A percentile compares a stretch with the other conserved stretches of the same genome.
Conservation (phyloP, 352 stramenopile species). For the Globisporangium canariense region DNA sequence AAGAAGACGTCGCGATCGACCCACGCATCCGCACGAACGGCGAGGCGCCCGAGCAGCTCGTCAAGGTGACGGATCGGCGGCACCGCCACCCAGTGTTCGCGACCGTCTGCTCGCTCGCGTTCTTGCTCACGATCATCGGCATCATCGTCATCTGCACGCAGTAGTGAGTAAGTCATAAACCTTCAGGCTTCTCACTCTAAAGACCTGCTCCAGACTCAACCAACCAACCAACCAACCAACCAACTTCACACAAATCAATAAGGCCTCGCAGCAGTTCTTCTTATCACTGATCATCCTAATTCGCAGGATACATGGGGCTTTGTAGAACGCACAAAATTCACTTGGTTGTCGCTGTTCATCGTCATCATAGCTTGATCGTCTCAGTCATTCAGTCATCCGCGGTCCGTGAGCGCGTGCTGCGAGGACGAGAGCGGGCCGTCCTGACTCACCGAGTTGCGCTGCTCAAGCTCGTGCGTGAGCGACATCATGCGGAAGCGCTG, state of each 20-base stretch:
- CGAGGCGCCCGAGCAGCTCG: constrained; percentile 60
- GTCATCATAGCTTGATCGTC: too few relatives aligned
- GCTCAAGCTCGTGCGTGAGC: constrained; percentile 38
- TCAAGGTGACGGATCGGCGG: constrained; percentile 69
- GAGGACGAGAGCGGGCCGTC: not conserved
- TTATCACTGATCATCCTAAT: not conserved
- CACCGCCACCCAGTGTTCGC: constrained; percentile 71
- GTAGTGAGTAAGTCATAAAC: not conserved
- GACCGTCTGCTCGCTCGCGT: constrained; percentile 63
- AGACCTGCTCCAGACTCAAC: too few relatives aligned
- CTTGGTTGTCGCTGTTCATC: not conserved
- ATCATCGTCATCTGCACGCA: constrained; percentile 69
- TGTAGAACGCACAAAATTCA: not conserved
- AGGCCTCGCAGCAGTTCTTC: not conserved
- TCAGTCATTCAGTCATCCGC: not conserved
- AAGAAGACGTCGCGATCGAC: constrained; percentile 7
- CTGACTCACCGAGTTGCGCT: constrained; percentile 23
- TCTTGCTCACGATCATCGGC: constrained; percentile 55
- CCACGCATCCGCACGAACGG: constrained; percentile 44
- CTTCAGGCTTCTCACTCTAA: not conserved
- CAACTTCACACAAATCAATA: not conserved
- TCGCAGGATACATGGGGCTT: not conserved
- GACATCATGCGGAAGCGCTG: constrained; percentile 51
- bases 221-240: not conserved
- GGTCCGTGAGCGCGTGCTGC: not conserved